Conservation (phyloP, 2,329 filamentous ascomycete species). For the Stemphylium lycopersici region DNA sequence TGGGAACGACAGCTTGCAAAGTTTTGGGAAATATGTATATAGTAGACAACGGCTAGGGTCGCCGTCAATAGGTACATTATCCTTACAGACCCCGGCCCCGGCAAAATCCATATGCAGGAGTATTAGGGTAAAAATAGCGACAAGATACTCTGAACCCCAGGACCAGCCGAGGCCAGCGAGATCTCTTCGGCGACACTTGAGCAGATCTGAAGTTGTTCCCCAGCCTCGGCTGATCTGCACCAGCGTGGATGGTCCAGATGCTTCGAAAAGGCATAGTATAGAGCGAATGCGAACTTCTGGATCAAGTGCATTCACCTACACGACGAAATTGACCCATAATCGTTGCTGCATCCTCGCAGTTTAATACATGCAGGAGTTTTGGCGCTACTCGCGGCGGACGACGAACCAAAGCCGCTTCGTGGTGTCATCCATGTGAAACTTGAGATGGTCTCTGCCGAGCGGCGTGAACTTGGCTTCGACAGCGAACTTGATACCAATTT, state of each 20-base stretch:
- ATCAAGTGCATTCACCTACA: neutral
- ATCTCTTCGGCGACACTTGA: neutral
- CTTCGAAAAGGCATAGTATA: neutral
- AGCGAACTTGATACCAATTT: conserved; percentile 34
- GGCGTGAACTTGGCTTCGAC: conserved; percentile 26
- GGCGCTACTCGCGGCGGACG: conserved; percentile 26
- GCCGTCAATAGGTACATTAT: conserved; percentile 24
- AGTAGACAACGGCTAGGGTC: conserved; percentile 31
- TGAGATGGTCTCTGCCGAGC: conserved; percentile 13
- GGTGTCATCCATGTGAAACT: conserved; percentile 19
- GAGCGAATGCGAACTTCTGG: neutral
- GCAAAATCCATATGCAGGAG: conserved; percentile 32
- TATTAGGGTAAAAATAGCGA: conserved; percentile 34
- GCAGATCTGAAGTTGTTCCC: neutral
- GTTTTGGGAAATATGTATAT: conserved; percentile 36
- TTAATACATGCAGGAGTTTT: neutral
- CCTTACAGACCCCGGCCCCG: conserved; percentile 25
- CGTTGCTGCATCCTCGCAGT: neutral
- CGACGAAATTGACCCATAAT: neutral
- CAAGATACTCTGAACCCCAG: conserved; percentile 19
- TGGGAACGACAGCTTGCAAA: conserved; percentile 23
- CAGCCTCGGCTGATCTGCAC: neutral
- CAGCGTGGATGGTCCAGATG: neutral
- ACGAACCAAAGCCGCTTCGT: conserved; percentile 28
- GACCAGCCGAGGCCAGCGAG: neutral